phyloP scores from a whole-genome alignment of 768 basidiomycete species.

The Lentinula boryana region DNA sequence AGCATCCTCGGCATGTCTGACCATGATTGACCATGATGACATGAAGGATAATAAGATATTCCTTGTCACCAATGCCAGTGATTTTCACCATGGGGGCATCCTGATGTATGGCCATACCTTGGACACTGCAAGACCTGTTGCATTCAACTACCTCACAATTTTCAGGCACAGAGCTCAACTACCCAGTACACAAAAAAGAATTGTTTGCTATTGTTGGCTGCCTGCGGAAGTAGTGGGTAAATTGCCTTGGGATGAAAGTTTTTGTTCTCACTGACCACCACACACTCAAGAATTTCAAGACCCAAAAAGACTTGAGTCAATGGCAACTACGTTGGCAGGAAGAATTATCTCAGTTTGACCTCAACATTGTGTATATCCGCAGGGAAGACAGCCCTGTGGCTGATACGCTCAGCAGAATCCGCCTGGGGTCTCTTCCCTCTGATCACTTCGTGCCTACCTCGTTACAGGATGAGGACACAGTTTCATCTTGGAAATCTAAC shows the following conservation, averaged over 20 bases:
- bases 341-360: slow-evolving; percentile 22
- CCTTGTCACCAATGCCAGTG: slow-evolving; percentile 22
- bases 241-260: slow-evolving; percentile 12
- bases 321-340: slow-evolving; percentile 22
- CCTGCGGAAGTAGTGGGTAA: slow-evolving; percentile 12
- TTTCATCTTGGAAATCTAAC: no score
- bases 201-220: slow-evolving; percentile 24
- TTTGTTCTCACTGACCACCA: slow-evolving; percentile 26
- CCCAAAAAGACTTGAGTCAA: slow-evolving; percentile 19
- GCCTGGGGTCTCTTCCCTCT: no score
- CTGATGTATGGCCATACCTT: slow-evolving; percentile 18
- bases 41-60: slow-evolving; percentile 23
- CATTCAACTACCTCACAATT: slow-evolving; percentile 18
- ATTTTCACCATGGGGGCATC: slow-evolving; percentile 19
- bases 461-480: no score
- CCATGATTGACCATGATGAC: slow-evolving; percentile 24
- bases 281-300: slow-evolving; percentile 20
- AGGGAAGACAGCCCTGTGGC: slow-evolving; percentile 22
- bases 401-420: slow-evolving; percentile 22
- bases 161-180: slow-evolving; percentile 20
- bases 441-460: not conserved
- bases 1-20: slow-evolving; percentile 17
- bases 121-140: slow-evolving; percentile 23
- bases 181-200: slow-evolving; percentile 23
- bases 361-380: slow-evolving; percentile 20